Evolutionary conservation across 257 asterid genomes (phyloP).

Genomic region (Anisodus tanguticus): DNA sequence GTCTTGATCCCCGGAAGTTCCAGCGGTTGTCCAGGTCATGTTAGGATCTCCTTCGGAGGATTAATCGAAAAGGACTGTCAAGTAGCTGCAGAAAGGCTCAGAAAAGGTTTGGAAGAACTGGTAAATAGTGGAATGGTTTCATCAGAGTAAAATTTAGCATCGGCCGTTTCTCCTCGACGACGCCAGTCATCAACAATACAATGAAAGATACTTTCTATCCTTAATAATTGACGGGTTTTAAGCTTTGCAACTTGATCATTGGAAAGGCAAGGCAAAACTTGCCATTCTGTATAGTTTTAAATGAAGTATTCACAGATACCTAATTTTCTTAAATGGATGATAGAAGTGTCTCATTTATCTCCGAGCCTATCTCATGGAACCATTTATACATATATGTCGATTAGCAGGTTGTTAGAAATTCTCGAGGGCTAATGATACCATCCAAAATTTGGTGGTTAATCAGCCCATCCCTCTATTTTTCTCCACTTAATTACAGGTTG

Average conservation of each 20-base stretch:
- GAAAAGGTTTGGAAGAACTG: slow-evolving; percentile 72
- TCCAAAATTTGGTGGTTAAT: not conserved
- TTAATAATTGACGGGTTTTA: slow-evolving; percentile 21
- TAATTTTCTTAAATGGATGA: slow-evolving; percentile 20
- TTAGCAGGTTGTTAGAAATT: not conserved
- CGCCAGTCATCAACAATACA: not conserved
- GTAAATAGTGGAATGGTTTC: slow-evolving; percentile 73
- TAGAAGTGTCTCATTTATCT: slow-evolving; percentile 24
- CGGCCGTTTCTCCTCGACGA: slow-evolving; percentile 23
- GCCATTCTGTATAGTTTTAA: slow-evolving; percentile 33
- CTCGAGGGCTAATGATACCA: not conserved
- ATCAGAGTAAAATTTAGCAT: not conserved
- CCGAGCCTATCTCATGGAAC: not conserved
- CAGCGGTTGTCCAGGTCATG: slow-evolving; percentile 73
- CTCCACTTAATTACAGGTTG: not conserved
- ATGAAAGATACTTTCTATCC: slow-evolving; percentile 12
- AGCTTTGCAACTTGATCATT: slow-evolving; percentile 31
- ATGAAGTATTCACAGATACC: not conserved
- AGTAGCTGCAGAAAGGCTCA: slow-evolving; percentile 74
- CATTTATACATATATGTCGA: not conserved
- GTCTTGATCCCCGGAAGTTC: slow-evolving; percentile 77
- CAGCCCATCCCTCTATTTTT: not conserved
- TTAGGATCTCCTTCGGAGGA: slow-evolving; percentile 89
- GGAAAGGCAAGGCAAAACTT: not conserved
- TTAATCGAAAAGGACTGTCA: slow-evolving; percentile 65